Conservation (phyloP, 805 yeast genomes). For the Candida maltosa region DNA sequence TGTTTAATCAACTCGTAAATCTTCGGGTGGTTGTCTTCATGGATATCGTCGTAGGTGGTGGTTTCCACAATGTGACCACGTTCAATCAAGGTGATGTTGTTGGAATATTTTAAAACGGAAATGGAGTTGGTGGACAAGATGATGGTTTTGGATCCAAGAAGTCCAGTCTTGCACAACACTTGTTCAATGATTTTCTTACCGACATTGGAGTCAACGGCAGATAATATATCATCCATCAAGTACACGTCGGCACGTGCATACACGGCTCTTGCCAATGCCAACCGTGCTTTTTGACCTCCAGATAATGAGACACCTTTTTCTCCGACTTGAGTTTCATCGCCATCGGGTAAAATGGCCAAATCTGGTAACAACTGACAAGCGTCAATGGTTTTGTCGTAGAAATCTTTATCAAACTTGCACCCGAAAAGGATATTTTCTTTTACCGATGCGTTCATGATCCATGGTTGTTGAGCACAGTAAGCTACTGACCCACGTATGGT, state of each 20-base stretch:
- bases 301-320: slow-evolving; percentile 60
- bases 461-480: slow-evolving; percentile 59
- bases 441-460: slow-evolving; percentile 50
- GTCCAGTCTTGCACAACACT: slow-evolving; percentile 46
- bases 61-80: slow-evolving; percentile 53
- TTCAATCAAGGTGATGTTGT: slow-evolving; percentile 57
- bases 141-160: slow-evolving; percentile 50
- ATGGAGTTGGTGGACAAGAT: slow-evolving; percentile 59
- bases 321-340: slow-evolving; percentile 54
- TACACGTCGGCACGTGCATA: slow-evolving; percentile 59
- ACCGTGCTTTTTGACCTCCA: slow-evolving; percentile 64
- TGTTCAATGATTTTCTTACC: slow-evolving; percentile 50
- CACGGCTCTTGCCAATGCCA: slow-evolving; percentile 67
- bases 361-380: slow-evolving; percentile 52
- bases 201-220: slow-evolving; percentile 75
- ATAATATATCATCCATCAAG: slow-evolving; percentile 60
- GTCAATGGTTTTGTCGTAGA: slow-evolving; percentile 40
- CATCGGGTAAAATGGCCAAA: slow-evolving; percentile 46
- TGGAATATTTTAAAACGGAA: slow-evolving; percentile 54
- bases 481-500: slow-evolving; percentile 44
- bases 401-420: slow-evolving; percentile 37
- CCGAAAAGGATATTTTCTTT: slow-evolving; percentile 54
- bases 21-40: slow-evolving; percentile 16
- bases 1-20: slow-evolving; percentile 35
- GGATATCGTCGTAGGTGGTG: slow-evolving; percentile 25